A percentile compares a stretch with the other conserved stretches of the same genome.
Evolutionary conservation across 2,329 filamentous ascomycete species (phyloP).

Genomic region (Hirsutella rhossiliensis): DNA sequence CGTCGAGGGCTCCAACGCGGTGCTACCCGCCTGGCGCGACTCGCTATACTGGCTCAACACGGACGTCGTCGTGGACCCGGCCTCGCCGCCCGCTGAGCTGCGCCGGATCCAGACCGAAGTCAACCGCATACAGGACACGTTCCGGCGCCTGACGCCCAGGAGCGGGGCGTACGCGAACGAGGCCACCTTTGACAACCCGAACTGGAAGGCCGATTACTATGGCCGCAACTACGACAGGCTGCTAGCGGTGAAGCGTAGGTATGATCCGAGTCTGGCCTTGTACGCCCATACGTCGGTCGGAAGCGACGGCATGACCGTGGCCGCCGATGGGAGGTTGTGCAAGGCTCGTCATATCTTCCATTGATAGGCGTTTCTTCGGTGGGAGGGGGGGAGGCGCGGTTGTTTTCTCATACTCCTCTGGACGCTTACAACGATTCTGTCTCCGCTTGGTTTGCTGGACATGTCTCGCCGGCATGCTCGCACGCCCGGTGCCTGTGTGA

Average conservation of each 20-base stretch:
- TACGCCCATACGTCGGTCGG: constrained; percentile 37
- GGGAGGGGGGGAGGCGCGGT: too few relatives aligned
- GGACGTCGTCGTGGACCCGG: too few relatives aligned
- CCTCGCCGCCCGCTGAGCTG: too few relatives aligned
- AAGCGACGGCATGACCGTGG: constrained; percentile 32
- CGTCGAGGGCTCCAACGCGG: too few relatives aligned
- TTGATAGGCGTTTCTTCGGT: too few relatives aligned
- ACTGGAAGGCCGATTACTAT: constrained; percentile 32
- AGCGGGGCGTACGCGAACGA: constrained; percentile 39
- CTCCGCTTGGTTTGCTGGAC: too few relatives aligned
- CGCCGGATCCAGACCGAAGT: background rate
- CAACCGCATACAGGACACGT: background rate
- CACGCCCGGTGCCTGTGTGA: too few relatives aligned
- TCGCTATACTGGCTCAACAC: background rate
- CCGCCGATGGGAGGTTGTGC: background rate
- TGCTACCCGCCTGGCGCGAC: background rate
- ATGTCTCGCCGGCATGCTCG: too few relatives aligned
- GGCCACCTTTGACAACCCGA: constrained; percentile 30
- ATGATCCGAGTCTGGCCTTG: constrained; percentile 32
- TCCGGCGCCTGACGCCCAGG: constrained; percentile 19
- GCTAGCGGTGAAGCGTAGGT: constrained; percentile 34
- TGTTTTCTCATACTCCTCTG: too few relatives aligned
- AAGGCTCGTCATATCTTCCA: too few relatives aligned
- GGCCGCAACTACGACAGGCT: constrained; percentile 31
- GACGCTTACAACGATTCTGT: too few relatives aligned